phyloP scores from a whole-genome alignment of 805 yeast species.

The Candida ipomoeae region DNA sequence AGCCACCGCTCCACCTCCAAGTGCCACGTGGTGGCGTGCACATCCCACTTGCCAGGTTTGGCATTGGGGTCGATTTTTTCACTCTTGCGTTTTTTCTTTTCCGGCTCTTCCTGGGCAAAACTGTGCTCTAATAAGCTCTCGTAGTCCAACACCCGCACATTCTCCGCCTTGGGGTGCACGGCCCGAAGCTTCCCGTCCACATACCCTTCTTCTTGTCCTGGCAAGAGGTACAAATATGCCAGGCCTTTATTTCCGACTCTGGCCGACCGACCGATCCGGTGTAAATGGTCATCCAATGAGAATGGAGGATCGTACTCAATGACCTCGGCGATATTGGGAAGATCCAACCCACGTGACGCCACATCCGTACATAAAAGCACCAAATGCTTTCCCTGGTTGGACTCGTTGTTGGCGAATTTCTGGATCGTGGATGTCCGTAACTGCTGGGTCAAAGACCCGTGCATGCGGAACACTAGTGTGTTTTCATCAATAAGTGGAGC shows the following conservation, averaged over 20 bases:
- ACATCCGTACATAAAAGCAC: conserved; percentile 94
- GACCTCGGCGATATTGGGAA: conserved; percentile 80
- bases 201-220: conserved; percentile 87
- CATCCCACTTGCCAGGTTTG: conserved; percentile 70
- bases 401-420: conserved; percentile 46
- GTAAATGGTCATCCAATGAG: conserved; percentile 89
- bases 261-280: conserved; percentile 96
- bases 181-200: conserved; percentile 46
- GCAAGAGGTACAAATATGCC: conserved; percentile 74
- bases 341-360: conserved; percentile 93
- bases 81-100: conserved; percentile 14
- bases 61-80: conserved; percentile 20
- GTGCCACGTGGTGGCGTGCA: conserved; percentile 95
- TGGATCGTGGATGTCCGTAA: conserved; percentile 73
- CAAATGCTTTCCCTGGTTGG: conserved; percentile 43
- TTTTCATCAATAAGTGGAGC: conserved; percentile 49
- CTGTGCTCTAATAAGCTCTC: conserved; percentile 31
- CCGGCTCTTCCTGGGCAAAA: conserved; percentile 39
- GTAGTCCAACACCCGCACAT: conserved; percentile 31
- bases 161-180: conserved; percentile 38
- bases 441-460: conserved; percentile 87
- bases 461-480: conserved; percentile 59
- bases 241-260: conserved; percentile 89
- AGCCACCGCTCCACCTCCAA: conserved; percentile 85
- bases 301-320: conserved; percentile 95